Conservation (phyloP, 2,329 filamentous ascomycete species). For the Amphichorda felina region DNA sequence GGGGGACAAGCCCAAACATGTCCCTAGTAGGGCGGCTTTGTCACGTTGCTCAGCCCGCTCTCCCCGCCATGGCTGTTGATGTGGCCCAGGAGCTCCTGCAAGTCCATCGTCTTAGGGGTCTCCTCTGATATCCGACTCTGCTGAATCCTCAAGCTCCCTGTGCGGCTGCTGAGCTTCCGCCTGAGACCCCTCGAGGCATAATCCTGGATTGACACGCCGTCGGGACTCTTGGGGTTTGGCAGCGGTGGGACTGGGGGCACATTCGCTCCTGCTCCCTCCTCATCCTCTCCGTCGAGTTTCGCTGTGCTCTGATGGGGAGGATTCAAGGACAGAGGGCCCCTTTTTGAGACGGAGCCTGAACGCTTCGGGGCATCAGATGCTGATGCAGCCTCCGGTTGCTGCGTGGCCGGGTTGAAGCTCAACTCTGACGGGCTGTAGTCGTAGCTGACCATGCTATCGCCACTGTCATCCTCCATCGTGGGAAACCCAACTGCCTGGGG, state of each 20-base stretch:
- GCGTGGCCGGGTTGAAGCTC: slow-evolving; percentile 35
- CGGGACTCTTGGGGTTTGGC: slow-evolving; percentile 21
- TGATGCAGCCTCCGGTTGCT: slow-evolving; percentile 10
- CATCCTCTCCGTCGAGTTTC: slow-evolving; percentile 14
- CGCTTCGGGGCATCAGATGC: slow-evolving; percentile 6
- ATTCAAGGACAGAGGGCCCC: slow-evolving; percentile 31
- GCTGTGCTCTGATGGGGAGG: slow-evolving; percentile 19
- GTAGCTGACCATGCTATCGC: slow-evolving; percentile 61
- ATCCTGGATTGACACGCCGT: slow-evolving; percentile 21
- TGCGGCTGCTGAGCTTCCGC: slow-evolving; percentile 28
- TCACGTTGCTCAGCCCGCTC: slow-evolving; percentile 30
- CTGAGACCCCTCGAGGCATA: slow-evolving; percentile 15
- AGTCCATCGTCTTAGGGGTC: slow-evolving; percentile 25
- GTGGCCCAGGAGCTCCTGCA: slow-evolving; percentile 35
- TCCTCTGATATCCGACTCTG: slow-evolving; percentile 10
- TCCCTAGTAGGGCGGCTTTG: slow-evolving; percentile 37
- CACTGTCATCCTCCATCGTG: slow-evolving; percentile 35
- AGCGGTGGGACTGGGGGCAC: slow-evolving; percentile 47
- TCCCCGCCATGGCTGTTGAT: slow-evolving; percentile 37
- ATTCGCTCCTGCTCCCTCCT: slow-evolving; percentile 15
- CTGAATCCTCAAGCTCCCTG: slow-evolving; percentile 21
- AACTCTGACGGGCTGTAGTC: slow-evolving; percentile 56
- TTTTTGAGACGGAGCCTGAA: slow-evolving; percentile 21
- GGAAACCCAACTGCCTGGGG: slow-evolving; percentile 24
- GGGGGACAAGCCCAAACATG: no score